A percentile compares a stretch with the other conserved stretches of the same genome.
Conservation (phyloP, 805 yeast genomes). For the Ogataea parapolymorpha region DNA sequence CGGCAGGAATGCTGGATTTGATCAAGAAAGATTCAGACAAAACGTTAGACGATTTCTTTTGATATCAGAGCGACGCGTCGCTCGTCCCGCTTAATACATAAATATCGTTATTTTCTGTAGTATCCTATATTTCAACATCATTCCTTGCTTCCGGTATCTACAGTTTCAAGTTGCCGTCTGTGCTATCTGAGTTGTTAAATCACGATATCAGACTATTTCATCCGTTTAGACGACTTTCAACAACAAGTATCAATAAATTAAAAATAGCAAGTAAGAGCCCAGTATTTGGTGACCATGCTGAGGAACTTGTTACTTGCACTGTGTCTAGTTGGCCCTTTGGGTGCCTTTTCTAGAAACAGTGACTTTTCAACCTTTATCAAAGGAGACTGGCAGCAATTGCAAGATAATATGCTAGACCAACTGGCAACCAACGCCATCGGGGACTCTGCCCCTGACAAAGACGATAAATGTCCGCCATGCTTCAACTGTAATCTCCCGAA, state of each 20-base stretch:
- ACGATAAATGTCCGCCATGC: slow-evolving; percentile 76
- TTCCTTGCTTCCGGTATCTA: background rate
- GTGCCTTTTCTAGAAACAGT: background rate
- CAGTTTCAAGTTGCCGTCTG: too few relatives aligned
- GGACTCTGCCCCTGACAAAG: background rate
- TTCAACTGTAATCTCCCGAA: slow-evolving; percentile 94
- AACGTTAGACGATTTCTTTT: slow-evolving; percentile 66
- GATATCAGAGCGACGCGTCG: slow-evolving; percentile 8
- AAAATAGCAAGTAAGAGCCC: too few relatives aligned
- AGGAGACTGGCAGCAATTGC: too few relatives aligned
- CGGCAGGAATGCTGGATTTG: slow-evolving; percentile 85
- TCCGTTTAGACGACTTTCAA: too few relatives aligned
- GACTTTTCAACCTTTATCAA: too few relatives aligned
- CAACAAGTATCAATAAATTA: too few relatives aligned
- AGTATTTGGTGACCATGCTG: background rate
- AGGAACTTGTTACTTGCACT: background rate
- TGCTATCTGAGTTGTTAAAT: too few relatives aligned
- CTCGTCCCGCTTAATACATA: background rate
- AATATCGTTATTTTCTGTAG: background rate
- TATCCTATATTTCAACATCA: background rate
- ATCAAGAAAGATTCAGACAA: slow-evolving; percentile 85
- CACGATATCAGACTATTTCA: too few relatives aligned
- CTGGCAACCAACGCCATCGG: background rate
- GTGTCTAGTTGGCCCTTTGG: background rate
- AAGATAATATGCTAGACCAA: background rate